Evolutionary conservation across 306 rosid genomes (phyloP).

Genomic region (Canavalia ensiformis): DNA sequence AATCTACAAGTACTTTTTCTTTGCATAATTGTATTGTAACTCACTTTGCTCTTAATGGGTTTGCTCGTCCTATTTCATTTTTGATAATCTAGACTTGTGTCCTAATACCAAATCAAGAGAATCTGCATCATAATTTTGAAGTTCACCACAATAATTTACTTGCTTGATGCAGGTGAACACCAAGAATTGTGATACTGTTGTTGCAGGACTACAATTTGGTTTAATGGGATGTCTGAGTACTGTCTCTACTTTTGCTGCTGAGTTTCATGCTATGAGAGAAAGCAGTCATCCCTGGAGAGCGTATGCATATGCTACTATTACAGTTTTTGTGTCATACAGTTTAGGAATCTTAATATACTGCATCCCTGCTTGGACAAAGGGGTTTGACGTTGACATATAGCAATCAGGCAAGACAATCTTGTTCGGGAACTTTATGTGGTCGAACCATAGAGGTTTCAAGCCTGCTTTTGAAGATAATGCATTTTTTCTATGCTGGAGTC

Average conservation of each 20-base stretch:
- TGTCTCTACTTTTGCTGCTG: slow-evolving; percentile 84
- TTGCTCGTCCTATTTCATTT: not conserved
- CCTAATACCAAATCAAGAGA: not conserved
- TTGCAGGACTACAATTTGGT: slow-evolving; percentile 74
- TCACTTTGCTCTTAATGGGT: not conserved
- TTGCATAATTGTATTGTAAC: not conserved
- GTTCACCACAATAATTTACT: not conserved
- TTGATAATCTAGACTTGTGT: not conserved
- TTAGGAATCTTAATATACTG: slow-evolving; percentile 76
- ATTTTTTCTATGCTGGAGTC: not conserved
- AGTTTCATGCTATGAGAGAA: slow-evolving; percentile 85
- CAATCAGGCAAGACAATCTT: not conserved
- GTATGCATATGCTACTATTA: slow-evolving; percentile 66
- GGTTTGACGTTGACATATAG: slow-evolving; percentile 48
- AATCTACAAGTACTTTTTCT: not conserved
- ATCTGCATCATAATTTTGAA: slow-evolving; percentile 14
- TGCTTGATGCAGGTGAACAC: slow-evolving; percentile 65
- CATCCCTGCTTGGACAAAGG: slow-evolving; percentile 74
- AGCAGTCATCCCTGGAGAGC: slow-evolving; percentile 80
- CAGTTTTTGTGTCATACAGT: slow-evolving; percentile 64
- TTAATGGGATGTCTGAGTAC: slow-evolving; percentile 88
- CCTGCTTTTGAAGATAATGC: not conserved
- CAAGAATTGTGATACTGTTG: slow-evolving; percentile 62
- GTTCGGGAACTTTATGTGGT: not conserved
- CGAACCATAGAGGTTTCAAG: not conserved